Evolutionary conservation across 306 rosid genomes (phyloP), one percentile per base, ranked within the genome.

Genomic region (Ochetophila trinervis): DNA sequence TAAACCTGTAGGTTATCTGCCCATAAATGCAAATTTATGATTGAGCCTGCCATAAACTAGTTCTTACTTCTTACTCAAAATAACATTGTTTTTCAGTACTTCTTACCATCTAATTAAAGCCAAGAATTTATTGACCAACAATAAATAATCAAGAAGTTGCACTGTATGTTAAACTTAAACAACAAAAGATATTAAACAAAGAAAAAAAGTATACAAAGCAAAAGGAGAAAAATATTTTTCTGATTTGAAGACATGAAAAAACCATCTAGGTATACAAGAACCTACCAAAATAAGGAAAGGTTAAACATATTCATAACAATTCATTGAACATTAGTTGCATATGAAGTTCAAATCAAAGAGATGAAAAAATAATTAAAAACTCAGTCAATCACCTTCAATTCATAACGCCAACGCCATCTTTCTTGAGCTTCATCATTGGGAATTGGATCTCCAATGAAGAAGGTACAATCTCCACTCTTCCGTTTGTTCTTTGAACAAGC

Each of bases 381-480:
- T 54, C 59, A 12, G 74, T 68, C 57, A 62, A 69, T 67, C 18
- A 89, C 98, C 98, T 89, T 92, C 82, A 87, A 57, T 74, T 85
- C 85, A 68, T 92, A 92, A 21, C 98, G 96, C 98, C 98, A 92
- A 47, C 82, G 83, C 98, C 98, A 92, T 84, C 84, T 84, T 57
- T 82, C 75, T 51, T 63, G 95, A 78, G 98, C 96, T 83, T 92
- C 96, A 62, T 74, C 82, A 53, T 74, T 83, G 35, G 90, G 86
- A 75, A 89, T 75, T 60, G 95, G 92, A 77, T 89, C 92, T 65
- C 96, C 96, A 71, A 87, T 37, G 71, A 92, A 92, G 69, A 58
- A 82, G 75, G 80, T 9, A 69, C 37, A 53, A 63, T 61, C 60
- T 17, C 42, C 3, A 18, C 62, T 51, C 57, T 69, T 62, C 42